phyloP scores from a whole-genome alignment of 371 early-diverging fungal species.

The Caulochytrium protostelioides region DNA sequence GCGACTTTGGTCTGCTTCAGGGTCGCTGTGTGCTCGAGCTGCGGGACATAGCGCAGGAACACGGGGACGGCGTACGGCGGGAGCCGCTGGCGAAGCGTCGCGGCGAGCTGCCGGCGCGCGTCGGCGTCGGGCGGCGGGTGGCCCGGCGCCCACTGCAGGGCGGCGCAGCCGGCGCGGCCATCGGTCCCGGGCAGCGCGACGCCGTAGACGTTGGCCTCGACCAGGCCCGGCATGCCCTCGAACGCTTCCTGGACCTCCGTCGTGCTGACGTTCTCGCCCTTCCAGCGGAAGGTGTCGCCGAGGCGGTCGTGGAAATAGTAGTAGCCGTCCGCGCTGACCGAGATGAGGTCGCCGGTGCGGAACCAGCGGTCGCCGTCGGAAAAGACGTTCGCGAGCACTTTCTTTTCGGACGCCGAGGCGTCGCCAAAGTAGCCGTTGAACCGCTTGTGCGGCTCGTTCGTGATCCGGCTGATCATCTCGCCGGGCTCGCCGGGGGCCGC shows the following conservation, averaged over 20 bases:
- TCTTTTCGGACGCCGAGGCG: slow-evolving; percentile 25
- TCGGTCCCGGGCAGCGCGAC: slow-evolving; percentile 26
- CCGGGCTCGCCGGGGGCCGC: slow-evolving; percentile 28
- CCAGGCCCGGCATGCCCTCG: too few relatives aligned
- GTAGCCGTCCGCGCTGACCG: slow-evolving; percentile 26
- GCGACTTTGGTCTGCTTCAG: too few relatives aligned
- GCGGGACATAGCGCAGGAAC: slow-evolving; percentile 30
- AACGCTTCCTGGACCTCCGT: slow-evolving; percentile 42
- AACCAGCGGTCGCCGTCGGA: slow-evolving; percentile 31
- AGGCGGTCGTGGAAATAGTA: slow-evolving; percentile 49
- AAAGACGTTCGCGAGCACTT: slow-evolving; percentile 15
- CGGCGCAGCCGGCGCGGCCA: slow-evolving; percentile 57
- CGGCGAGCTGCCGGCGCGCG: slow-evolving; percentile 10
- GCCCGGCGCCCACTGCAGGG: slow-evolving; percentile 26
- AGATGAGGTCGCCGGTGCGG: slow-evolving; percentile 44
- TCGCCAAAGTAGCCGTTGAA: slow-evolving; percentile 24
- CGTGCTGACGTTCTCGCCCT: slow-evolving; percentile 45
- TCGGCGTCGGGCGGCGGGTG: slow-evolving; percentile 4
- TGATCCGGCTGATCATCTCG: slow-evolving; percentile 19
- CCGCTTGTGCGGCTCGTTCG: slow-evolving; percentile 9
- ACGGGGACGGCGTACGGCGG: slow-evolving; percentile 40
- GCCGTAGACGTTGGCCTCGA: slow-evolving; percentile 43
- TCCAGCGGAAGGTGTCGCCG: slow-evolving; percentile 51
- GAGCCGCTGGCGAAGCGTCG: slow-evolving; percentile 17
- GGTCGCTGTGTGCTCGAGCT: too few relatives aligned